These are phyloP conservation scores for Carpinus viminea DNA, from an alignment of 306 rosid genomes.

Conservation along the genomic window DNA sequence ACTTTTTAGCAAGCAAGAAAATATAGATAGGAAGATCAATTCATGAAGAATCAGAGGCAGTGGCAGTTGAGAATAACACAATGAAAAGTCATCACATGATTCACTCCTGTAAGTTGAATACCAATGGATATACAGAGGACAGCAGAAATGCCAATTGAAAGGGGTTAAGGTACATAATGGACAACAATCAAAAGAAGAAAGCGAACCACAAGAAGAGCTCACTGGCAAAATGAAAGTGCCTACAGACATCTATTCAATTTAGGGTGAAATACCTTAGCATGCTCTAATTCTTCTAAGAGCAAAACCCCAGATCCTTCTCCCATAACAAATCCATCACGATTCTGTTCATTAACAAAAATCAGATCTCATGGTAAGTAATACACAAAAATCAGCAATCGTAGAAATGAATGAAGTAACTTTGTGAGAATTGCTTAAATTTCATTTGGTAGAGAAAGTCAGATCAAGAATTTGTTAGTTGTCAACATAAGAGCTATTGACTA, in stretches of 20 bases:
- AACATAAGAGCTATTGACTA: not conserved
- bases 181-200: not conserved
- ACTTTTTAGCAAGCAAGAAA: conserved; percentile 2
- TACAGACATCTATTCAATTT: conserved; percentile 2
- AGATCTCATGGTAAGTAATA: conserved; percentile 30
- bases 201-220: not conserved
- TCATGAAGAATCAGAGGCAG: not conserved
- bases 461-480: not conserved
- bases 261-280: conserved; percentile 71
- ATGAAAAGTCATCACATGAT: not conserved
- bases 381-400: conserved; percentile 16
- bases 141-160: conserved; percentile 3
- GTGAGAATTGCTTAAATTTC: conserved; percentile 4
- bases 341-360: conserved; percentile 55
- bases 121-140: conserved; percentile 7
- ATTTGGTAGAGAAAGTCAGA: not conserved
- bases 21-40: not conserved
- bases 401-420: conserved; percentile 4
- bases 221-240: not conserved
- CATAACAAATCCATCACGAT: conserved; percentile 98
- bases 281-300: conserved; percentile 93
- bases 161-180: not conserved
- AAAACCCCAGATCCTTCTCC: conserved; percentile 99
- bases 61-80: not conserved
- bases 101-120: not conserved